Percentiles rank a stretch among this genome's conserved stretches.
Evolutionary conservation across 108 stramenopile genomes (phyloP).

Genomic region (Stephanodiscus triporus): DNA sequence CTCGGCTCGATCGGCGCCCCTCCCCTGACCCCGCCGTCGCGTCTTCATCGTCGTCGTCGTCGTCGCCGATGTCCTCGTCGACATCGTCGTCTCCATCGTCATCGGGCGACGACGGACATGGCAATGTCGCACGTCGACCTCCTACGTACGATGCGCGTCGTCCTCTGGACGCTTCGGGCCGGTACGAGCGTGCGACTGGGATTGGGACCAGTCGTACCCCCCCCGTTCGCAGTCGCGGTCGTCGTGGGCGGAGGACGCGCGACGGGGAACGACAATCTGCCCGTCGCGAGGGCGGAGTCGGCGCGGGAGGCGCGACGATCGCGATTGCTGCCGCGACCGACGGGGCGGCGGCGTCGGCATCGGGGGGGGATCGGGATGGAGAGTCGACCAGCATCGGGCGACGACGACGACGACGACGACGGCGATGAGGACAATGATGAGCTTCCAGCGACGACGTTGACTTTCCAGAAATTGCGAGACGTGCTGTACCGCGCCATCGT

Average conservation of each 20-base stretch:
- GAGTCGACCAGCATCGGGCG: no score
- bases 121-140: background rate
- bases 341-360: no score
- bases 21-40: background rate
- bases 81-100: background rate
- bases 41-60: background rate
- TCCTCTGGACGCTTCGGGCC: background rate
- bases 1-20: conserved; percentile 12
- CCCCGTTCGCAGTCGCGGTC: background rate
- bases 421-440: background rate
- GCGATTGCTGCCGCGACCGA: no score
- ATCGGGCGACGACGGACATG: background rate
- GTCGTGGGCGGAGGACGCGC: background rate
- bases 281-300: conserved; percentile 28
- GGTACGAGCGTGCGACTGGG: conserved; percentile 2
- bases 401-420: background rate
- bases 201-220: background rate
- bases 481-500: conserved; percentile 34
- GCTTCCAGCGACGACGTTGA: background rate
- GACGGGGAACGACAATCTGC: no score
- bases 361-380: no score
- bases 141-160: background rate
- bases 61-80: no score
- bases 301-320: conserved; percentile 14
- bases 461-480: conserved; percentile 30